Evolutionary conservation across 2,329 filamentous ascomycete genomes (phyloP).

Genomic region (Botrytis fabae): DNA sequence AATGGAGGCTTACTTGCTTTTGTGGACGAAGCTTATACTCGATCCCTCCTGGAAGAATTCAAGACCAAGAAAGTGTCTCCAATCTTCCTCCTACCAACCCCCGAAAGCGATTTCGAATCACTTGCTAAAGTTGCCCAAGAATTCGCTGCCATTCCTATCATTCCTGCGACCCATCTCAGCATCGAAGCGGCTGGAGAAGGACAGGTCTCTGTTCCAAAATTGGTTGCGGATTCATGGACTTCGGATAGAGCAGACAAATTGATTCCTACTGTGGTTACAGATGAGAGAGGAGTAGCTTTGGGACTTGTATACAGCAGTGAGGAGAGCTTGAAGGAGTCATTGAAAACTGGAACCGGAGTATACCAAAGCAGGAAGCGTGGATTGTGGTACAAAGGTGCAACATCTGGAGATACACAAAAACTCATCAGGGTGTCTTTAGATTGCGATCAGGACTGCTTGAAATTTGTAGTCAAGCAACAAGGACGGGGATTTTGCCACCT

Average conservation of each 20-base stretch:
- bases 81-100: slow-evolving; percentile 33
- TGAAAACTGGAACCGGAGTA: slow-evolving; percentile 76
- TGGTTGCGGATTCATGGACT: slow-evolving; percentile 73
- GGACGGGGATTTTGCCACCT: slow-evolving; percentile 92
- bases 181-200: slow-evolving; percentile 59
- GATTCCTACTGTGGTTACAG: slow-evolving; percentile 85
- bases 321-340: slow-evolving; percentile 83
- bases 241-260: slow-evolving; percentile 83
- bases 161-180: slow-evolving; percentile 71
- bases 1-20: slow-evolving; percentile 43
- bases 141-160: slow-evolving; percentile 63
- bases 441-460: slow-evolving; percentile 90
- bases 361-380: slow-evolving; percentile 96
- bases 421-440: slow-evolving; percentile 82
- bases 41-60: slow-evolving; percentile 32
- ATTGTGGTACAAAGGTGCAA: slow-evolving; percentile 94
- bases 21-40: slow-evolving; percentile 44
- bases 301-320: slow-evolving; percentile 93
- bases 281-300: slow-evolving; percentile 80
- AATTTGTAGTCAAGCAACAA: slow-evolving; percentile 86
- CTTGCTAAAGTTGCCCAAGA: slow-evolving; percentile 33
- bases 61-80: slow-evolving; percentile 36
- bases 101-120: slow-evolving; percentile 28
- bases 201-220: slow-evolving; percentile 64
- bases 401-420: slow-evolving; percentile 90